Evolutionary conservation across 73 alveolate genomes (phyloP).

Genomic region (Paramecium octaurelia): DNA sequence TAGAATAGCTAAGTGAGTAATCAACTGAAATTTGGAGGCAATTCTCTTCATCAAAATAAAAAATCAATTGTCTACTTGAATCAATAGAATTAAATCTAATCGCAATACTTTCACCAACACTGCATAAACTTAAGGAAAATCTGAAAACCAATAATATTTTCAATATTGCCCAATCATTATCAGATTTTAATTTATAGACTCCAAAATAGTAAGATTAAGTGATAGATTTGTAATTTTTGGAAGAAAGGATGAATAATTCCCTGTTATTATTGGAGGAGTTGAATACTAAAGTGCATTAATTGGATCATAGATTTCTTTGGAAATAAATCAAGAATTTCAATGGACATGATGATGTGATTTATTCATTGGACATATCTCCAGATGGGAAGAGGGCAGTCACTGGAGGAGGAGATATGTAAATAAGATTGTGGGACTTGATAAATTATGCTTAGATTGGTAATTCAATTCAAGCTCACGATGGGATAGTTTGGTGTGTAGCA

Average conservation of each 20-base stretch:
- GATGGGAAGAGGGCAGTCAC: not conserved
- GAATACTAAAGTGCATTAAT: not conserved
- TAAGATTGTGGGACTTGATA: not conserved
- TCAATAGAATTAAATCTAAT: not conserved
- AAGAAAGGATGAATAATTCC: not conserved
- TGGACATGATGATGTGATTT: constrained; percentile 11
- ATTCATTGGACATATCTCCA: not conserved
- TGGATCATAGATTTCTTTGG: not conserved
- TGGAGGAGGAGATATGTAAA: constrained; percentile 5
- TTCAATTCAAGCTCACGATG: constrained; percentile 16
- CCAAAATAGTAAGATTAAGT: not conserved
- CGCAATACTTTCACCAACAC: not conserved
- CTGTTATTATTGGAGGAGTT: not conserved
- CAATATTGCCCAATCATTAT: not conserved
- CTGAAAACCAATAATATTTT: not conserved
- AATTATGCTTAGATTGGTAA: not conserved
- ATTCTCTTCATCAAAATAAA: not conserved
- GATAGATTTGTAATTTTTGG: not conserved
- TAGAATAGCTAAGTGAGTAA: not conserved
- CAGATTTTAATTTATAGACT: not conserved
- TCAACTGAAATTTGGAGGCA: not conserved
- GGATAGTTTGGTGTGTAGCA: constrained; percentile 20
- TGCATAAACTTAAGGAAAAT: not conserved
- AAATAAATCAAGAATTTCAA: not conserved
- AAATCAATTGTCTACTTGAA: not conserved